These are phyloP conservation scores for Herpetospermum pedunculosum DNA, from an alignment of 306 rosid species.

Conservation along the genomic window DNA sequence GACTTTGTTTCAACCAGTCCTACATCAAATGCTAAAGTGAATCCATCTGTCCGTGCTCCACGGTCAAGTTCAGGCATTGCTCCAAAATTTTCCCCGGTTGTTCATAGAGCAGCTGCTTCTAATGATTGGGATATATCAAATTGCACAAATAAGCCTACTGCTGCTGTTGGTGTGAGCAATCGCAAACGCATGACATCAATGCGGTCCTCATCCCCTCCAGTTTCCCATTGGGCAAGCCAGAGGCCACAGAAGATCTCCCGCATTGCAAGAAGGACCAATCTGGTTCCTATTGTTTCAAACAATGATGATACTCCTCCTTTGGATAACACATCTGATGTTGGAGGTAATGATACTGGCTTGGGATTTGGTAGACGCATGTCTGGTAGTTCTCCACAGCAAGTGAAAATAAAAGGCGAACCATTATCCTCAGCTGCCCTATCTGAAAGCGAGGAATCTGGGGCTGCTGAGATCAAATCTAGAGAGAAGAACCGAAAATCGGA, in stretches of 20 bases:
- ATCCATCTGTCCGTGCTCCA: conserved; percentile 76
- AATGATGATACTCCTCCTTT: conserved; percentile 60
- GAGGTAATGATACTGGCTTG: conserved; percentile 58
- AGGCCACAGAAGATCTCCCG: conserved; percentile 97
- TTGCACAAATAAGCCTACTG: conserved; percentile 71
- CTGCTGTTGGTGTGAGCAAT: conserved; percentile 58
- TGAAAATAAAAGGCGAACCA: conserved; percentile 65
- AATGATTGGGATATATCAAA: conserved; percentile 84
- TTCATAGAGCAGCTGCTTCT: conserved; percentile 56
- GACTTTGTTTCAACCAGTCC: conserved; percentile 80
- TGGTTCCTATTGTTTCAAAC: conserved; percentile 57
- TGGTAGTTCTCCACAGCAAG: conserved; percentile 79
- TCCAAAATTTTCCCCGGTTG: conserved; percentile 81
- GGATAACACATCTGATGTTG: conserved; percentile 56
- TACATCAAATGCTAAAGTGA: conserved; percentile 54
- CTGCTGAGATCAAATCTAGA: conserved; percentile 60
- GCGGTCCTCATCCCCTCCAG: conserved; percentile 85
- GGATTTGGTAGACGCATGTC: conserved; percentile 62
- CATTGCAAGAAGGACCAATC: conserved; percentile 80
- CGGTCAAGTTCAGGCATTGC: conserved; percentile 71
- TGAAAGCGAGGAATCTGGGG: conserved; percentile 97
- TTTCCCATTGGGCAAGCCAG: conserved; percentile 70
- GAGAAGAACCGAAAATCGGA: conserved; percentile 63
- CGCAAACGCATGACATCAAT: conserved; percentile 76
- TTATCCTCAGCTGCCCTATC: conserved; percentile 67